These are phyloP conservation scores for Coleophoma crateriformis DNA, from an alignment of 2,329 filamentous ascomycete species.

Conservation along the genomic window DNA sequence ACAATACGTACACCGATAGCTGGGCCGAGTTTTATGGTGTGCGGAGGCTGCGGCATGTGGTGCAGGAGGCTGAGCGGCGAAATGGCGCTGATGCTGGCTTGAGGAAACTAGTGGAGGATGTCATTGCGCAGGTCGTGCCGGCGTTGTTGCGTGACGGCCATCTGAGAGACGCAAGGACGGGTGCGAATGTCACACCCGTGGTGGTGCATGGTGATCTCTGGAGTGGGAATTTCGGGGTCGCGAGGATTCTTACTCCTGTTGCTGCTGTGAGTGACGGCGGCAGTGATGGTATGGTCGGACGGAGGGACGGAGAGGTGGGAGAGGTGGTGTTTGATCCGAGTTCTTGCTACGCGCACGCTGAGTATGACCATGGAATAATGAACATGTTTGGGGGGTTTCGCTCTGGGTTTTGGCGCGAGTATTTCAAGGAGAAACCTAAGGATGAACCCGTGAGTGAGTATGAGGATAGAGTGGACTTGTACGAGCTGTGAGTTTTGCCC, in stretches of 20 bases:
- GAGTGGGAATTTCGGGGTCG: slow-evolving; percentile 75
- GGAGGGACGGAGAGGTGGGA: slow-evolving; percentile 43
- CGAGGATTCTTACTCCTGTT: slow-evolving; percentile 41
- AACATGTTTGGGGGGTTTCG: slow-evolving; percentile 92
- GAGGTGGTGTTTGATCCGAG: slow-evolving; percentile 81
- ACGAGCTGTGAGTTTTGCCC: slow-evolving; percentile 63
- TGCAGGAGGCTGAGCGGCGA: slow-evolving; percentile 47
- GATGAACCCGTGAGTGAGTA: slow-evolving; percentile 78
- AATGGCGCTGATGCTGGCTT: slow-evolving; percentile 64
- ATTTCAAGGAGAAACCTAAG: slow-evolving; percentile 65
- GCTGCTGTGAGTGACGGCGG: slow-evolving; percentile 18
- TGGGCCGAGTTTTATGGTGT: slow-evolving; percentile 88
- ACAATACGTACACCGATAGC: slow-evolving; percentile 65
- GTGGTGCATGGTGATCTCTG: slow-evolving; percentile 91
- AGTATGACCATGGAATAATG: slow-evolving; percentile 94
- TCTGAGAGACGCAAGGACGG: slow-evolving; percentile 41
- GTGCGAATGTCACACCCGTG: slow-evolving; percentile 62
- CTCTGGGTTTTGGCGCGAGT: slow-evolving; percentile 66
- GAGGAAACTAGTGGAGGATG: slow-evolving; percentile 55
- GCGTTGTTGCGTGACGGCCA: slow-evolving; percentile 65
- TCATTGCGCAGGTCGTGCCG: slow-evolving; percentile 63
- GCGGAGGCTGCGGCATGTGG: slow-evolving; percentile 63
- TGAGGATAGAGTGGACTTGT: slow-evolving; percentile 74
- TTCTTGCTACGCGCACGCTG: slow-evolving; percentile 76
- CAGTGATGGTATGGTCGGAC: slow-evolving; percentile 17